phyloP scores from a whole-genome alignment of 164 flowering plant species.

The Nymphaea colorata region DNA sequence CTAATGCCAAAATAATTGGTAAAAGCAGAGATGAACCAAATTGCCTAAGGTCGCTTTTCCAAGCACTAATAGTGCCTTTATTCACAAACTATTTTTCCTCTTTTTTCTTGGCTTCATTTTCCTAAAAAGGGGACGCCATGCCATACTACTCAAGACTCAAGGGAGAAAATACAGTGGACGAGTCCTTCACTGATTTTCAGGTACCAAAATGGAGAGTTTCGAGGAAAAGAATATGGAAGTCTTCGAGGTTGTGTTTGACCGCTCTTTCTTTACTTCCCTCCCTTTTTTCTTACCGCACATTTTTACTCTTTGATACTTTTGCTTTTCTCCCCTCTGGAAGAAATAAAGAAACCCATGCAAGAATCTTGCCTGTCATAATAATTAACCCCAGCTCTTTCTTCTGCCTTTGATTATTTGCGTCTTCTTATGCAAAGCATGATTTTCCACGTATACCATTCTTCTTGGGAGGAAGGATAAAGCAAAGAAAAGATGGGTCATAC shows the following conservation, averaged over 20 bases:
- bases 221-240: neutral
- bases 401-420: neutral
- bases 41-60: too few relatives aligned
- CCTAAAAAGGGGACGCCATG: too few relatives aligned
- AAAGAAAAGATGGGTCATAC: neutral
- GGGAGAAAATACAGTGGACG: too few relatives aligned
- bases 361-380: neutral
- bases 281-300: neutral
- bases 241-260: neutral
- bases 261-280: neutral
- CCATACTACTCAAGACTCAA: too few relatives aligned
- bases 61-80: too few relatives aligned
- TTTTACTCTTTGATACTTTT: neutral
- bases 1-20: too few relatives aligned
- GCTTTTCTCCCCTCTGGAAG: neutral
- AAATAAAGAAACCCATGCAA: neutral
- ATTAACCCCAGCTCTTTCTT: neutral
- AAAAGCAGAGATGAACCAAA: too few relatives aligned
- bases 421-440: neutral
- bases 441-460: neutral
- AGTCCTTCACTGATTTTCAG: neutral
- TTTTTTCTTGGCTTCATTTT: too few relatives aligned
- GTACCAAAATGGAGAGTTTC: neutral
- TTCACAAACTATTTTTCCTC: too few relatives aligned
- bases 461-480: neutral